These are phyloP conservation scores for Amphirosellinia nigrospora DNA, from an alignment of 495 filamentous ascomycete genomes.

Conservation along the genomic window DNA sequence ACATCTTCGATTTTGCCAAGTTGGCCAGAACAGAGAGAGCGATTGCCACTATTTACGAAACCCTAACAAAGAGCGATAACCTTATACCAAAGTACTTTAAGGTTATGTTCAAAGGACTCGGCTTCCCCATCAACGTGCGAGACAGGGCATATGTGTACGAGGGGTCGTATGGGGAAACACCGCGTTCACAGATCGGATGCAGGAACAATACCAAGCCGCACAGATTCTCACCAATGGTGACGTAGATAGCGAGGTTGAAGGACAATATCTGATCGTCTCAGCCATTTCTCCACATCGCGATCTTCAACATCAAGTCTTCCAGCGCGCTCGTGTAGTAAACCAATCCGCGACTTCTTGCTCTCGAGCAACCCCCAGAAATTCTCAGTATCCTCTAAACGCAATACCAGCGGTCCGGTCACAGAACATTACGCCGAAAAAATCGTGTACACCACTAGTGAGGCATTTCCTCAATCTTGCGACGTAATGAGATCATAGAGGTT, in stretches of 20 bases:
- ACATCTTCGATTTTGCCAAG: constrained; percentile 89
- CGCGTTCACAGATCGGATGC: constrained; percentile 90
- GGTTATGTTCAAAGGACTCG: constrained; percentile 88
- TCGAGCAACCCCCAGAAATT: constrained; percentile 75
- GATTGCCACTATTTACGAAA: constrained; percentile 93
- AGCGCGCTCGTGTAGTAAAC: constrained; percentile 81
- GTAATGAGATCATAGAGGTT: constrained; percentile 81
- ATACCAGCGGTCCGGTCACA: constrained; percentile 66
- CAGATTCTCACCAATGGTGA: constrained; percentile 76
- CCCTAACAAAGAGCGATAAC: constrained; percentile 78
- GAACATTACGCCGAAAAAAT: constrained; percentile 85
- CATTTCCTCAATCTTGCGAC: constrained; percentile 88
- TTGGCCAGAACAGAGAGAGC: constrained; percentile 86
- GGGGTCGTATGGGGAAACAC: constrained; percentile 76
- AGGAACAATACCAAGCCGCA: constrained; percentile 86
- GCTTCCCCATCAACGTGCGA: constrained; percentile 78
- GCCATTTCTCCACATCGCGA: constrained; percentile 82
- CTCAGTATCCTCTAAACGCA: constrained; percentile 71
- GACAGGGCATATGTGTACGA: constrained; percentile 96
- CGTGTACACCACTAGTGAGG: constrained; percentile 80
- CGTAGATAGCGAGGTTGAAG: constrained; percentile 76
- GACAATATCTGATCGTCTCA: constrained; percentile 88
- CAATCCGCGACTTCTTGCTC: constrained; percentile 84
- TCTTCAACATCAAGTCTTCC: constrained; percentile 83
- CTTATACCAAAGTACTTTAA: constrained; percentile 87